Evolutionary conservation across 352 stramenopile genomes (phyloP).

Genomic region (Plasmopara viticola): DNA sequence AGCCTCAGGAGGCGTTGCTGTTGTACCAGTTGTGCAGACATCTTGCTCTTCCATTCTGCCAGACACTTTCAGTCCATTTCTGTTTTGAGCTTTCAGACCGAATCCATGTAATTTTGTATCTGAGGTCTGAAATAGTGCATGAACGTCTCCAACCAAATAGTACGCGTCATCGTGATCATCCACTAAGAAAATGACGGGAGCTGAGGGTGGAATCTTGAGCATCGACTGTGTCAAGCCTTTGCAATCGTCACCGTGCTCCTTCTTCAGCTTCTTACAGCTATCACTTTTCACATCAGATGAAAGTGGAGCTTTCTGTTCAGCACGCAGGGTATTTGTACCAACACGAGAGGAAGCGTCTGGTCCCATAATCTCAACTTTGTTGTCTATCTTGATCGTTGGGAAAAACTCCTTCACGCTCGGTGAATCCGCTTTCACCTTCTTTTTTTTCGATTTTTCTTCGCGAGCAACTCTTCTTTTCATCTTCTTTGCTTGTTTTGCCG

Average conservation of each 20-base stretch:
- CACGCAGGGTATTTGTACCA: neutral
- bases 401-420: constrained; percentile 31
- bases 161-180: constrained; percentile 34
- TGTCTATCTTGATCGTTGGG: constrained; percentile 5
- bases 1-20: neutral
- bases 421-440: constrained; percentile 16
- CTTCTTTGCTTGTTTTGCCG: constrained; percentile 50
- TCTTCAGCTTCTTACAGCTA: constrained; percentile 13
- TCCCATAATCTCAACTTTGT: no score
- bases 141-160: constrained; percentile 43
- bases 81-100: neutral
- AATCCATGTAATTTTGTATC: neutral
- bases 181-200: constrained; percentile 28
- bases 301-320: neutral
- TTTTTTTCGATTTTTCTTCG: constrained; percentile 23
- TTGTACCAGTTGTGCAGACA: neutral
- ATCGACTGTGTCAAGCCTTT: constrained; percentile 1
- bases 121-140: constrained; percentile 30
- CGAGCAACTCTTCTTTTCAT: constrained; percentile 26
- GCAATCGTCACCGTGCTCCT: constrained; percentile 6
- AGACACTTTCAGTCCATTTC: neutral
- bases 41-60: no score
- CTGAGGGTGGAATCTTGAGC: constrained; percentile 2
- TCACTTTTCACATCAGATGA: constrained; percentile 4
- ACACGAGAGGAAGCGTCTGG: neutral